Evolutionary conservation across 352 stramenopile species (phyloP), one percentile per base, ranked within the genome.

Genomic region (Elongisporangium prolatum): DNA sequence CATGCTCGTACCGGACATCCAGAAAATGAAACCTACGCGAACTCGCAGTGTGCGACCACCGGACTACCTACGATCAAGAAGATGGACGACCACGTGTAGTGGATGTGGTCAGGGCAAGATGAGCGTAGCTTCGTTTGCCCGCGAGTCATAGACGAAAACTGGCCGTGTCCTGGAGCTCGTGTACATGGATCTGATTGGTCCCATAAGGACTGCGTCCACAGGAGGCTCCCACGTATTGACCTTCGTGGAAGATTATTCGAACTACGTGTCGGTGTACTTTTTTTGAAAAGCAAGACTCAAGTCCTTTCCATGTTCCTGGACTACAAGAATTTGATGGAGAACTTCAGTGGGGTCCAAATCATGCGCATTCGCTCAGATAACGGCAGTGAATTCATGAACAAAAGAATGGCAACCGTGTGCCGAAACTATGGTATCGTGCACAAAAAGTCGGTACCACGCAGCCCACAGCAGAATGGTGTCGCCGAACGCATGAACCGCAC

Each of bases 281-380:
- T 67, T 49, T n/a, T 71, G 25, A 67, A 67, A 16, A 60, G 17
- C 9, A 73, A 69, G 50, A 64, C 24, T 18, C 53, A 71, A 8
- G 59, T 64, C 16, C 7, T 40, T 1, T 16, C 21, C 16, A 67
- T 63, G 59, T 54, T 71, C 2, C 55, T 37, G 4, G 18, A 21
- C 34, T 68, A 60, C 61, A 63, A 61, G 52, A 40, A 18, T 0
- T 50, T 61, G 0, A 63, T 65, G 13, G 57, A 71, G 40, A 64
- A 60, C 9, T 54, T 71, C 20, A 67, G 57, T 10, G 60, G 64
- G 8, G 9, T 59, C 16, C 52, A 47, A 0, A 59, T 73, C 11
- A 68, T 67, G 52, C 54, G 47, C 28, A n/a, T 80, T 17, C 51
- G 65, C 9, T 68, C 68, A 7, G 65, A 75, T 59, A 73, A 73